Conservation (phyloP, 495 filamentous ascomycete genomes). For the Penicillium daleae region DNA sequence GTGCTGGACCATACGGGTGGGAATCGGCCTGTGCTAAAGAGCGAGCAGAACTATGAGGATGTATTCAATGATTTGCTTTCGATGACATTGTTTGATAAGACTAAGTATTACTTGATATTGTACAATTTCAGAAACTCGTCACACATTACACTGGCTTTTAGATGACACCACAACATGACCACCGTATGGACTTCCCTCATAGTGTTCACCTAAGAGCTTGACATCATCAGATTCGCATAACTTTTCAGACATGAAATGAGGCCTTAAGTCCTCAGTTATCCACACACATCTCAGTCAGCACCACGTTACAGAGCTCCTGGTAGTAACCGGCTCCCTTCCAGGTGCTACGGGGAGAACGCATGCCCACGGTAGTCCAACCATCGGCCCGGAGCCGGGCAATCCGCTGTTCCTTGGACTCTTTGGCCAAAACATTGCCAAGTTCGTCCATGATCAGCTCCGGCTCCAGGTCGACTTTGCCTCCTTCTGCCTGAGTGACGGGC, state of each 20-base stretch:
- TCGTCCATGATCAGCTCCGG: conserved; percentile 18
- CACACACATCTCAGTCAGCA: conserved; percentile 40
- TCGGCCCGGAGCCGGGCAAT: conserved; percentile 40
- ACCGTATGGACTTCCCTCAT: neutral
- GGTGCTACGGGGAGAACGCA: conserved; percentile 31
- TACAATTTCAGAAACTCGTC: neutral
- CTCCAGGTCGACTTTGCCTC: neutral
- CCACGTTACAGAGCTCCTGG: conserved; percentile 33
- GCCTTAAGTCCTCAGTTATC: conserved; percentile 7
- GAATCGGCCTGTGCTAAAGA: neutral
- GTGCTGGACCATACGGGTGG: neutral
- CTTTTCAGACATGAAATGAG: neutral
- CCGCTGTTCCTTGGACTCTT: conserved; percentile 41
- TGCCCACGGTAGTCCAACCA: conserved; percentile 40
- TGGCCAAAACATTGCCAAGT: conserved; percentile 24
- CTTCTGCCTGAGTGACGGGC: conserved; percentile 22
- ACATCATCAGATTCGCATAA: conserved; percentile 1
- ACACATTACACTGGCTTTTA: neutral
- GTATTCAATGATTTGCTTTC: neutral
- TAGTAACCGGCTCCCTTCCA: conserved; percentile 49
- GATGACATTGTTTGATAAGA: neutral
- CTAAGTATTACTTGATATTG: neutral
- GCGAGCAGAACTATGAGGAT: neutral
- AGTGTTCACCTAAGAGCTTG: neutral
- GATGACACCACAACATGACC: neutral